Base-by-base conservation (phyloP, 495 filamentous ascomycete species). In the Aspergillus sclerotioniger region DNA sequence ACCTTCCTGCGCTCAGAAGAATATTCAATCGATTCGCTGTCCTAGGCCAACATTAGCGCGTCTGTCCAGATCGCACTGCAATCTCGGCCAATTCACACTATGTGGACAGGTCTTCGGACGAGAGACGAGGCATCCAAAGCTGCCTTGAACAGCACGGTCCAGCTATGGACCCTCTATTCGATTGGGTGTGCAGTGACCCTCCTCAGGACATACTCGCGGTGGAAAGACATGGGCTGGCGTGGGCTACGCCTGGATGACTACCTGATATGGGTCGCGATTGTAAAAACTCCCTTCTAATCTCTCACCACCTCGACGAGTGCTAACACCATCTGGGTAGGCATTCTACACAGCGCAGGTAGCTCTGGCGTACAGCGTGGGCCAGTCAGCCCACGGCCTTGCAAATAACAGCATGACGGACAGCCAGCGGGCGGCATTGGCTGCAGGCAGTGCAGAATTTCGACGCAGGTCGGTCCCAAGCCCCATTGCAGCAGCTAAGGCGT, bases 371-470 rank as follows among this genome's bases (percentile, higher is more conserved):
- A 65, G 44, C 39, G 71, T 75, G 15, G 69, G 65, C 12, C 55
- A 54, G 31, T 54, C 65, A 2, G 79, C 72, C 67, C 67, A 61
- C 71, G 60, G 72, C 57, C 57, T 81, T 4, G 79, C 80, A 17
- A 84, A 82, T 55, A 83, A 76, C 53, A 67, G 68, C 21, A 80
- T 84, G 72, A 81, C 78, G 5, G 66, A 71, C 19, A 71, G 63
- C 1, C 65, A 80, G 33, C 68, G 81, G 29, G 67, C 62, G 6
- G 58, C 64, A n/a, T 62, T 84, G 1, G 65, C 69, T 1, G 67
- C 69, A 0, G 48, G 63, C 17, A 61, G 67, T 41, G 56, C 56
- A 3, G 78, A 81, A 57, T 79, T 77, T 53, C 35, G 53, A 12
- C 37, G 66, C 21, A 71, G 67, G 67, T 69, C 33, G 49, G 49